Percentiles rank a stretch among this genome's conserved stretches.
Evolutionary conservation across 2,329 filamentous ascomycete species (phyloP).

Genomic region (Sporothrix inflata): DNA sequence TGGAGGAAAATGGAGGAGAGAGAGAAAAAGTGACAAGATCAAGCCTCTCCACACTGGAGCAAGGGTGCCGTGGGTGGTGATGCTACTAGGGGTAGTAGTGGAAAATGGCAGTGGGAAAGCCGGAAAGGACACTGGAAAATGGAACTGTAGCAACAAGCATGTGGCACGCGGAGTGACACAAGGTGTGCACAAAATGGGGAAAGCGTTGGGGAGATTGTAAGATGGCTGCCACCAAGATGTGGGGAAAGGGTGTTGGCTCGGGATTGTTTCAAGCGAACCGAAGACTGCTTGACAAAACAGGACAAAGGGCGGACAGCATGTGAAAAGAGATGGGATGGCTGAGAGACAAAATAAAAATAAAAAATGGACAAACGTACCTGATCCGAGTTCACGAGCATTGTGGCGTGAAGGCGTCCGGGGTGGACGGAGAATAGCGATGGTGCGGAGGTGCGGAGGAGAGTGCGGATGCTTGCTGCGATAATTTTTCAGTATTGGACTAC

Average conservation of each 20-base stretch:
- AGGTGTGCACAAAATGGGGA: background rate
- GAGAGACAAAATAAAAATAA: background rate
- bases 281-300: too few species aligned
- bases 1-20: background rate
- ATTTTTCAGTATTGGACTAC: background rate
- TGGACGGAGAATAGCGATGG: background rate
- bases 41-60: background rate
- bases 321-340: background rate
- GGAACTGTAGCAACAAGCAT: background rate
- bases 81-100: background rate
- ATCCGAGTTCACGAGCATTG: background rate
- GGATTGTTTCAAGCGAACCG: background rate
- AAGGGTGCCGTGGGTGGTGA: background rate
- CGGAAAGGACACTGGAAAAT: background rate
- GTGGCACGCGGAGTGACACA: background rate
- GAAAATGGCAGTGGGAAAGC: background rate
- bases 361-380: background rate
- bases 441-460: background rate
- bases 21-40: background rate
- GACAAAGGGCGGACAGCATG: background rate
- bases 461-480: background rate
- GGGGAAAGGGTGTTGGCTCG: background rate
- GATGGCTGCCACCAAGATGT: background rate
- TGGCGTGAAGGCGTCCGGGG: background rate
- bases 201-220: background rate